Base-by-base conservation (phyloP, 2,329 filamentous ascomycete genomes). In the Cryphonectria carpinicola region DNA sequence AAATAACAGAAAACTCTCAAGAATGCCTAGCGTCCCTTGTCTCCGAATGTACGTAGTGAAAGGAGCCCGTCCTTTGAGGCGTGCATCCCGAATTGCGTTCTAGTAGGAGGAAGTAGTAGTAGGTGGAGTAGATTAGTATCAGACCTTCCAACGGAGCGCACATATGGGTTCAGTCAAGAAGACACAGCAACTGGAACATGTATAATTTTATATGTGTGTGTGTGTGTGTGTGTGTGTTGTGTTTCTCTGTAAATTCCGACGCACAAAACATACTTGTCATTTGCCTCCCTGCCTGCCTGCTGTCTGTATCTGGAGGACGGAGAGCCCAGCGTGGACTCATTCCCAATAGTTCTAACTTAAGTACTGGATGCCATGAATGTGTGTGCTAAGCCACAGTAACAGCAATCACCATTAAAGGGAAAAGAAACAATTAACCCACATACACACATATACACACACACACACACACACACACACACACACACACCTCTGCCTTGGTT, bases 381-480 rank as follows among this genome's bases (percentile, higher is more conserved):
- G 37, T 49, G 32, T 54, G 25, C 46, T 10, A 11, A 41, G 62
- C 37, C 35, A 17, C 19, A 25, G 35, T 35, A 61, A 61, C 58
- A 61, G 11, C 17, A 4, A 61, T 64, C 60, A 63, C 17, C 37
- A 43, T n/a, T 35, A 61, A 60, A 7, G 4, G 6, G 22, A 14
- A 46, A 49, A 52, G 5, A 46, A 32, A 52, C 4, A 65, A 66
- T 60, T 10, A 39, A 67, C 49, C 46, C 35, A n/a, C 17, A 41
- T 11, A 58, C 52, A 41, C 65, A 17, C 65, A 19, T 32, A 28
- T 28, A 66, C 46, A 58, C 28, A 22, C 14, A 37, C 7, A 54
- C 65, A 39, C 65, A 14, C 65, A 14, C n/a, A 54, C 65, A 39
- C 65, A 66, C 46, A 58, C 28, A 22, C 14, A 37, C 7, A 54